Evolutionary conservation across 2,329 filamentous ascomycete species (phyloP).

Genomic region (Pestalotiopsis sp.): DNA sequence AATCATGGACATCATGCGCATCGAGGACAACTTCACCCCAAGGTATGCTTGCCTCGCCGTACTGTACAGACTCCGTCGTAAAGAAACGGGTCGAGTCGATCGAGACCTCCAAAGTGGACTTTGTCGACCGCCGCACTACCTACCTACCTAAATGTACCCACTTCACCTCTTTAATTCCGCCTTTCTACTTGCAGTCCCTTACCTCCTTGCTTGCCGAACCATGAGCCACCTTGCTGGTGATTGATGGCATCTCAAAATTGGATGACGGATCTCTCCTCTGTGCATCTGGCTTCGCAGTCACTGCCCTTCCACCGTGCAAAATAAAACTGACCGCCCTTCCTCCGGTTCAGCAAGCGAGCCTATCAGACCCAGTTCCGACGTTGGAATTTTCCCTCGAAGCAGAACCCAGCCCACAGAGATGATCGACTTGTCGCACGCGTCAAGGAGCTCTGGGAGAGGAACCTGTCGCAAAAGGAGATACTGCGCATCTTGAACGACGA

Average conservation of each 20-base stretch:
- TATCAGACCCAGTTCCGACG: constrained; percentile 76
- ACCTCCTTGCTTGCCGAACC: neutral
- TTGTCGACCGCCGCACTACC: constrained; percentile 7
- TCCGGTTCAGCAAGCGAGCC: constrained; percentile 65
- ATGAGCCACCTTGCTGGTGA: neutral
- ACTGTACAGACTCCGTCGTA: neutral
- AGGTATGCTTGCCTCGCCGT: constrained; percentile 53
- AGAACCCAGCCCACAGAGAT: constrained; percentile 73
- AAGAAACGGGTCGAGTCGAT: neutral
- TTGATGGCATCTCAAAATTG: neutral
- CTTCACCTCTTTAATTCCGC: neutral
- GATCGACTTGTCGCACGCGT: constrained; percentile 67
- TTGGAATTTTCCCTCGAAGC: constrained; percentile 79
- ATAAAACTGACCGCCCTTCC: neutral
- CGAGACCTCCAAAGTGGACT: constrained; percentile 7
- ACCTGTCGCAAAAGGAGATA: constrained; percentile 75
- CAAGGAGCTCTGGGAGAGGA: constrained; percentile 77
- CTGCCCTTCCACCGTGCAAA: neutral
- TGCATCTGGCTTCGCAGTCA: neutral
- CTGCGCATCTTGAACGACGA: constrained; percentile 69
- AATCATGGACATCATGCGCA: constrained; percentile 72
- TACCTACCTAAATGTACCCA: neutral
- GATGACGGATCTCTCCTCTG: neutral
- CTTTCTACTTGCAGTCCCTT: neutral
- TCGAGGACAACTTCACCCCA: constrained; percentile 67